Conservation (phyloP, 345 rosid species). For the Eucalyptus cloeziana region DNA sequence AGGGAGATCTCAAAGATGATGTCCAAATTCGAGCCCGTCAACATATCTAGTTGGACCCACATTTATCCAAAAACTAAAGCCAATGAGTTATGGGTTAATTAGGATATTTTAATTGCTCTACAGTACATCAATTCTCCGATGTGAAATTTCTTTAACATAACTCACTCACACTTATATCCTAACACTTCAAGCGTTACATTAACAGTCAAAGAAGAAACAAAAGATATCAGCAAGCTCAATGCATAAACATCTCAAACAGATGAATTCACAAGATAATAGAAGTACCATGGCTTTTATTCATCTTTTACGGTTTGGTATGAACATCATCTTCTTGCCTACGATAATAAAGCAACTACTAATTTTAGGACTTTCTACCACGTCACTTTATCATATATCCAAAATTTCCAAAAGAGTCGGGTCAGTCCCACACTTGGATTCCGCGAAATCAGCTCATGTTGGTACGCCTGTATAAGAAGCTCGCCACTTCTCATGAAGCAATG, state of each 20-base stretch:
- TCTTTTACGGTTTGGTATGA: background rate
- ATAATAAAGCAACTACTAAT: background rate
- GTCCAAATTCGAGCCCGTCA: rapidly evolving
- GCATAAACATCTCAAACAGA: background rate
- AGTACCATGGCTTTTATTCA: background rate
- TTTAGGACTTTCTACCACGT: background rate
- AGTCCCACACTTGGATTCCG: background rate
- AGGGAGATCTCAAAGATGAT: too few species aligned
- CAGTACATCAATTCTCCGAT: too few species aligned
- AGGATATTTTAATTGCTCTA: too few species aligned
- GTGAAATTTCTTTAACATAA: too few species aligned
- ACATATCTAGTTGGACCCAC: too few species aligned
- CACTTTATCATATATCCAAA: background rate
- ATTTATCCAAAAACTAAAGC: too few species aligned
- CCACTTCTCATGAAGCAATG: too few species aligned
- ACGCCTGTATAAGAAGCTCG: background rate
- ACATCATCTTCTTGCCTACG: background rate
- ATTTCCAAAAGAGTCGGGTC: background rate
- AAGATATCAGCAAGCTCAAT: background rate
- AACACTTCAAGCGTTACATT: background rate
- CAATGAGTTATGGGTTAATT: too few species aligned
- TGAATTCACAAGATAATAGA: background rate
- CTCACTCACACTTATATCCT: too few species aligned
- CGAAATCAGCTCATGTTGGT: background rate
- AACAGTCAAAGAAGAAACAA: background rate